Evolutionary conservation across 345 rosid genomes (phyloP).

Genomic region (Kernera saxatilis): DNA sequence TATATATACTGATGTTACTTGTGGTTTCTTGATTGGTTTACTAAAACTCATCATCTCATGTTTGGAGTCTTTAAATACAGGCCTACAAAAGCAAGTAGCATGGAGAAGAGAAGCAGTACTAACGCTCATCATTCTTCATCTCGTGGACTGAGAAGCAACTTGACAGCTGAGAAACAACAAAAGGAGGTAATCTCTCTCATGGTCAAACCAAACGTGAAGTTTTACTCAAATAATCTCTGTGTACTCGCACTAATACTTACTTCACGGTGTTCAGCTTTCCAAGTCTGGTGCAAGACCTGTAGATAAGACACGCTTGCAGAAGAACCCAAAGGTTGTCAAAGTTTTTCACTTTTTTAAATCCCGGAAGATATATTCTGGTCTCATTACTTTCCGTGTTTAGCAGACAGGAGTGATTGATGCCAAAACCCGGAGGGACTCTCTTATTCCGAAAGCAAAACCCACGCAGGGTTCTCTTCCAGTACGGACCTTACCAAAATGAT

Average conservation of each 20-base stretch:
- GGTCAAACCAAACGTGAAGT: neutral
- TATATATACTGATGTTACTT: constrained; percentile 26
- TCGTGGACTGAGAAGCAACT: constrained; percentile 9
- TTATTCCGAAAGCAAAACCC: constrained; percentile 12
- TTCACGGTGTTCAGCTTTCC: neutral
- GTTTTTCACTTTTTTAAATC: neutral
- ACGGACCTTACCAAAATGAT: neutral
- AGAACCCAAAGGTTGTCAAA: constrained; percentile 22
- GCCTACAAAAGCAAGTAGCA: constrained; percentile 17
- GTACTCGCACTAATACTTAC: neutral
- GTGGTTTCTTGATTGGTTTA: constrained; percentile 10
- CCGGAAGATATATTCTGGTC: neutral
- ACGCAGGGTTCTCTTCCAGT: constrained; percentile 10
- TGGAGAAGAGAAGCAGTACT: constrained; percentile 8
- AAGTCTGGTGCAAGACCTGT: constrained; percentile 17
- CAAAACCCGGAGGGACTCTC: constrained; percentile 11
- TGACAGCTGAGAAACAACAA: constrained; percentile 8
- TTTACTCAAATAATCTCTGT: neutral
- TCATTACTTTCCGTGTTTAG: neutral
- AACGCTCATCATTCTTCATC: constrained; percentile 6
- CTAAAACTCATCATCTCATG: neutral
- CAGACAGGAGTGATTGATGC: constrained; percentile 24
- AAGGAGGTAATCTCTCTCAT: constrained; percentile 25
- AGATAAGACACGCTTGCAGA: constrained; percentile 21
- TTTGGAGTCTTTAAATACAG: constrained; percentile 4